phyloP scores from a whole-genome alignment of 768 basidiomycete genomes.

The Mycena rosella region DNA sequence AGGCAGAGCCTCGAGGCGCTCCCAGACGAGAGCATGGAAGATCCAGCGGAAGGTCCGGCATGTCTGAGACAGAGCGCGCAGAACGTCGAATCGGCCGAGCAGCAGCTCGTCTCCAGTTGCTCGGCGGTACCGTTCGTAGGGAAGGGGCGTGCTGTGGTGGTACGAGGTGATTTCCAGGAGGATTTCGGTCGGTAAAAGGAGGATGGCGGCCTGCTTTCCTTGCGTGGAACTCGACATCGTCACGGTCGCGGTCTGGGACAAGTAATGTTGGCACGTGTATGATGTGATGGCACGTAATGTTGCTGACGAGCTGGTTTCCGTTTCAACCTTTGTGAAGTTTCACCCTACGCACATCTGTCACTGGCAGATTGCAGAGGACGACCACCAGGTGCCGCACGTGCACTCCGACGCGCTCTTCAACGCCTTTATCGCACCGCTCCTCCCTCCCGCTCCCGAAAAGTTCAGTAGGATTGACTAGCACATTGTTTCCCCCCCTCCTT shows the following conservation, averaged over 20 bases:
- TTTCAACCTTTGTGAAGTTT: no score
- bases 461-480: background rate
- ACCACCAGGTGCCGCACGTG: background rate
- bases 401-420: background rate
- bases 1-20: background rate
- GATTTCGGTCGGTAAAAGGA: slow-evolving; percentile 15
- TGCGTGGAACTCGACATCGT: no score
- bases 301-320: no score
- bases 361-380: background rate
- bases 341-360: background rate
- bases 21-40: slow-evolving; percentile 18
- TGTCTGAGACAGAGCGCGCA: slow-evolving; percentile 24
- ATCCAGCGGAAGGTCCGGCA: slow-evolving; percentile 13
- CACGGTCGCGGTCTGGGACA: no score
- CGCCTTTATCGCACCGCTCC: background rate
- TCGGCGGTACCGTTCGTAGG: slow-evolving; percentile 11
- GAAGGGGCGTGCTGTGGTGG: slow-evolving; percentile 7
- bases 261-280: no score
- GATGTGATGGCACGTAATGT: no score
- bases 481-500: no score
- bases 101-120: background rate
- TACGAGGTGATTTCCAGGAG: slow-evolving; percentile 25
- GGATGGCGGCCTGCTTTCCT: background rate
- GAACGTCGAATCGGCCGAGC: slow-evolving; percentile 10
- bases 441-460: background rate